Evolutionary conservation across 2,329 filamentous ascomycete species (phyloP).

Genomic region (Dothideomycetes sp.): DNA sequence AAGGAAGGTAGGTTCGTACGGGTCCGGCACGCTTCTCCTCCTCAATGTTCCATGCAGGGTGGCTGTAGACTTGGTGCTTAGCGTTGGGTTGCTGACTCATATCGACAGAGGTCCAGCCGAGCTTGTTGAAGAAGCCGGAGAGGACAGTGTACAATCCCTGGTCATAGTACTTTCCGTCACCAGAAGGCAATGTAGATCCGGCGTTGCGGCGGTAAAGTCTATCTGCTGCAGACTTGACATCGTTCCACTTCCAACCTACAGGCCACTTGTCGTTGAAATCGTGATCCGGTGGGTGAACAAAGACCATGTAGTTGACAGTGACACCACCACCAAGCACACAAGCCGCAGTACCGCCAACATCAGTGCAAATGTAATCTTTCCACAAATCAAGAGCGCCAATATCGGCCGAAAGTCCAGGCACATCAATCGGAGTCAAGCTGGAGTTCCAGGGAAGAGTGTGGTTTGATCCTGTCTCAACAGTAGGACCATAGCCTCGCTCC

Average conservation of each 20-base stretch:
- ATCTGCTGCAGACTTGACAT: constrained; percentile 34
- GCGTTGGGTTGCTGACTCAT: constrained; percentile 34
- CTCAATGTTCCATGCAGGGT: constrained; percentile 37
- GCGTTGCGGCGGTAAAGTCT: constrained; percentile 35
- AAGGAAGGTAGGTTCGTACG: constrained; percentile 38
- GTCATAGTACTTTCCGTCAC: constrained; percentile 34
- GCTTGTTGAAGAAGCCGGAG: constrained; percentile 21
- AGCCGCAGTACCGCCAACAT: constrained; percentile 22
- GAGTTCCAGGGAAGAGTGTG: neutral
- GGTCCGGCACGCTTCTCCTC: constrained; percentile 40
- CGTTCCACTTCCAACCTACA: constrained; percentile 38
- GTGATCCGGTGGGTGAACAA: constrained; percentile 40
- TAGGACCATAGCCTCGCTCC: constrained; percentile 37
- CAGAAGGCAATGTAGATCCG: constrained; percentile 27
- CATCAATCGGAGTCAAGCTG: neutral
- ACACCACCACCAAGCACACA: constrained; percentile 42
- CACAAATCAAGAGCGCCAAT: constrained; percentile 5
- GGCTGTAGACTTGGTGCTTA: constrained; percentile 38
- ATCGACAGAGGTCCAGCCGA: constrained; percentile 39
- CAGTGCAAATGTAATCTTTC: constrained; percentile 12
- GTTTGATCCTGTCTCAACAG: neutral
- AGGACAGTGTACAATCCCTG: neutral
- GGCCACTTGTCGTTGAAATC: constrained; percentile 43
- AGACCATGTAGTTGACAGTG: constrained; percentile 44
- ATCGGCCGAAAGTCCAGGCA: neutral